Base-by-base conservation (phyloP, 768 basidiomycete genomes). In the Cystofilobasidium macerans region DNA sequence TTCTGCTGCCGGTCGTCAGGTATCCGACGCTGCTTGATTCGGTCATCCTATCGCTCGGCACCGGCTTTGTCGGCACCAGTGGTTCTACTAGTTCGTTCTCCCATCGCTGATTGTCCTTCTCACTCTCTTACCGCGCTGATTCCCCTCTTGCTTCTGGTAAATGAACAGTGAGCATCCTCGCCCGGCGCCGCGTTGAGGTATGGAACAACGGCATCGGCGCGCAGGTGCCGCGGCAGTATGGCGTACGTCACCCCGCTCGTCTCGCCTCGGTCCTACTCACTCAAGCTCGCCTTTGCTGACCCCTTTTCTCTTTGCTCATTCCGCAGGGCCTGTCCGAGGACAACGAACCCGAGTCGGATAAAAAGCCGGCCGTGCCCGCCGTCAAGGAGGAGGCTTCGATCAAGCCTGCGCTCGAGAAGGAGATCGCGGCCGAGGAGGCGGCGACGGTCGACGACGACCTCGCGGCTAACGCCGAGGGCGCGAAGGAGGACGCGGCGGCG, bases 121-220 rank as follows among this genome's bases (percentile, higher is more conserved):
- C 26, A n/a, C 24, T 20, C 13, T 3, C 38, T 48, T 30, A n/a
- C 28, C 12, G 42, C 42, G 8, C 14, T 28, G 1, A 32, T 20
- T 28, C 32, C 42, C n/a, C 57, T 36, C 56, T 36, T 18, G 33
- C n/a, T n/a, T n/a, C n/a, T n/a, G n/a, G n/a, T n/a, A n/a, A n/a
- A n/a, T n/a, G n/a, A n/a, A n/a, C 62, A 69, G 69, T 69, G 65
- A 64, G 61, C 45, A 67, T 69, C 62, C 62, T 69, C 28, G 69
- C 69, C 18, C 61, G 69, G 2, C 32, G 69, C n/a, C 28, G 69
- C 7, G 69, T 69, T 13, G 69, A 69, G 62, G 69, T 67, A 18
- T 69, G 69, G 69, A 69, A 69, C 53, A 32, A 45, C 24, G 69
- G 69, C 20, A 64, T 69, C 38, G 69, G 69, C 42, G 63, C 57